These are phyloP conservation scores for Meyerozyma guilliermondii DNA, from an alignment of 1,139 yeast genomes.

Conservation along the genomic window DNA sequence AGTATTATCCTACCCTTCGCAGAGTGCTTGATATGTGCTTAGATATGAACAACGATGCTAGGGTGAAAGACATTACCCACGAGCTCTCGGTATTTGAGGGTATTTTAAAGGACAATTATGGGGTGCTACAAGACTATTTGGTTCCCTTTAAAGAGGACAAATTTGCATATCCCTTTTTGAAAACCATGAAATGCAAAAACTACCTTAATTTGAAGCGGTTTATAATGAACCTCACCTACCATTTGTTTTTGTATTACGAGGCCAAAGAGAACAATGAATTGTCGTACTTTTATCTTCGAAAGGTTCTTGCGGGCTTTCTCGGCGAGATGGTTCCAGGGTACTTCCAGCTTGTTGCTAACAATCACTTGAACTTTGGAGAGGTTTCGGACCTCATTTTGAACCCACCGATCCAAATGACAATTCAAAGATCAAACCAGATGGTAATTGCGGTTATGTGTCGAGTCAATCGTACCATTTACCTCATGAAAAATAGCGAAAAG, in stretches of 20 bases:
- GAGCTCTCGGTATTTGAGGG: conserved; percentile 26
- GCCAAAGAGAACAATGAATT: conserved; percentile 9
- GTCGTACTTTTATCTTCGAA: conserved; percentile 17
- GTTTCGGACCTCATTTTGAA: conserved; percentile 33
- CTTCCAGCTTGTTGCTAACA: conserved; percentile 22
- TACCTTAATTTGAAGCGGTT: conserved; percentile 28
- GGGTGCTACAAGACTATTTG: conserved; percentile 18
- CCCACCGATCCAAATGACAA: conserved; percentile 24
- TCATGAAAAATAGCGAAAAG: conserved; percentile 10
- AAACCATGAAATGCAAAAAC: conserved; percentile 28
- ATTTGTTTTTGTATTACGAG: conserved; percentile 21
- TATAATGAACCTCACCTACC: conserved; percentile 19
- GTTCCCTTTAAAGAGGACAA: conserved; percentile 20
- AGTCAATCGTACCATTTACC: conserved; percentile 8
- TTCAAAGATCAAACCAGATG: conserved; percentile 28
- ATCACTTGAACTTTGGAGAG: conserved; percentile 27
- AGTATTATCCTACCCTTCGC: conserved; percentile 16
- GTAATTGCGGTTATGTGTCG: conserved; percentile 18
- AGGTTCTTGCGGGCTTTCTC: conserved; percentile 18
- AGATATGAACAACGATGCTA: conserved; percentile 15
- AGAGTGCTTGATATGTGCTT: conserved; percentile 21
- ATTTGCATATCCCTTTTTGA: conserved; percentile 24
- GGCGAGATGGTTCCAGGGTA: conserved; percentile 28
- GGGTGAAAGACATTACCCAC: conserved; percentile 18
- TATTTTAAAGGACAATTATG: conserved; percentile 18